A percentile compares a stretch with the other conserved stretches of the same genome.
Evolutionary conservation across 192 early-diverging fungal species (phyloP).

Genomic region (Coemansia sp.): DNA sequence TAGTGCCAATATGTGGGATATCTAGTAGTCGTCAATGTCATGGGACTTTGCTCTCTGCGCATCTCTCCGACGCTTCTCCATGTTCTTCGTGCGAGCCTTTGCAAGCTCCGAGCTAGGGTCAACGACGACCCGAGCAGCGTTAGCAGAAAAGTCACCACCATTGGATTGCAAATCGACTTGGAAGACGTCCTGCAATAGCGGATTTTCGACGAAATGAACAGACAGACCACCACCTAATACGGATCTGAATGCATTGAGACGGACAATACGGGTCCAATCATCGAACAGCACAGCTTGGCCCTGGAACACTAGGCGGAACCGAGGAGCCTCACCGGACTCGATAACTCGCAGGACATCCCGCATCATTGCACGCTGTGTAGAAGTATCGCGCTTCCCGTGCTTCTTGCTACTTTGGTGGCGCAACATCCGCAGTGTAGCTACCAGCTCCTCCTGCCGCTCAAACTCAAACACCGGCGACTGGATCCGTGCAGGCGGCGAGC

Average conservation of each 20-base stretch:
- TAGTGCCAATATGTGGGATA: no score
- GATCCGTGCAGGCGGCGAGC: background rate
- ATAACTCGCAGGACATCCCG: conserved; percentile 67
- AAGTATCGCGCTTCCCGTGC: conserved; percentile 59
- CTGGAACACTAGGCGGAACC: conserved; percentile 55
- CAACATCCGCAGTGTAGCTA: conserved; percentile 57
- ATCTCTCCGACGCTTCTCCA: conserved; percentile 20
- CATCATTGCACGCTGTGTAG: conserved; percentile 61
- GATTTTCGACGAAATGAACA: conserved; percentile 51
- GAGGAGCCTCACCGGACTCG: conserved; percentile 56
- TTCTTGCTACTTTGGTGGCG: conserved; percentile 61
- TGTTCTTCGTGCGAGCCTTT: conserved; percentile 21
- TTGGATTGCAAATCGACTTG: conserved; percentile 26
- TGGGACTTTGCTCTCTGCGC: background rate
- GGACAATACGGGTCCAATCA: conserved; percentile 57
- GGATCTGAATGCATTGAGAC: conserved; percentile 37
- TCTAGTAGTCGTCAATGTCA: conserved; percentile 11
- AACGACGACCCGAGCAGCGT: conserved; percentile 25
- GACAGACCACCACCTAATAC: conserved; percentile 43
- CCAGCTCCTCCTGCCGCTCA: conserved; percentile 60
- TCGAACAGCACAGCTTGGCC: conserved; percentile 55
- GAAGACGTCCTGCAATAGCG: conserved; percentile 54
- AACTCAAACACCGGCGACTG: conserved; percentile 35
- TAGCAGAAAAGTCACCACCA: background rate
- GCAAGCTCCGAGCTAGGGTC: conserved; percentile 34